Conservation (phyloP, 129 eudicot genomes). For the Chrysanthemum makinoi region DNA sequence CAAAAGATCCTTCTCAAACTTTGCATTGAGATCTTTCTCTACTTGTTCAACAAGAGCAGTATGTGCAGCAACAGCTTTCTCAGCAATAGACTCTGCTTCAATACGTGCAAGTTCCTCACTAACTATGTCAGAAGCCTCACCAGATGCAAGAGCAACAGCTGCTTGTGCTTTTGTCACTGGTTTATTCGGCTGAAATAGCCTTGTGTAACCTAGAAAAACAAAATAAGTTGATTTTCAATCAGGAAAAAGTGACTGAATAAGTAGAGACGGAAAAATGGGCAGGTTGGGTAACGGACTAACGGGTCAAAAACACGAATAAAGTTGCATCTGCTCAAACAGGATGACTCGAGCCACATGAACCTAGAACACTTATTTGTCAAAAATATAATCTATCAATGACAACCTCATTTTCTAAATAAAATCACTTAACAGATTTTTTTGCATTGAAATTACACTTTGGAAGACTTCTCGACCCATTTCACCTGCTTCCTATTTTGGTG, state of each 20-base stretch:
- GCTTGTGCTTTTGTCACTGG: neutral
- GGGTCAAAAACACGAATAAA: too few species aligned
- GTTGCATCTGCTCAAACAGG: too few species aligned
- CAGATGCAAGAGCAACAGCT: neutral
- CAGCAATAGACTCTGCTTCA: neutral
- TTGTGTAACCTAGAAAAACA: neutral
- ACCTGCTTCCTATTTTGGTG: too few species aligned
- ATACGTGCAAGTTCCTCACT: neutral
- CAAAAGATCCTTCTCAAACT: neutral
- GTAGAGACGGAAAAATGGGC: neutral
- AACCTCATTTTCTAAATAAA: neutral
- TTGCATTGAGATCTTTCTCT: neutral
- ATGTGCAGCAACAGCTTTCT: slow-evolving; percentile 1
- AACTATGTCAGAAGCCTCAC: neutral
- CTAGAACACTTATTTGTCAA: too few species aligned
- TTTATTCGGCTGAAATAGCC: neutral
- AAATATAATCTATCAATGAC: neutral
- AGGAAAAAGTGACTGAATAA: neutral
- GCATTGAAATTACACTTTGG: neutral
- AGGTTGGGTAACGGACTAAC: too few species aligned
- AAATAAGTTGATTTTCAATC: neutral
- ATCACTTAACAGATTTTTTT: neutral
- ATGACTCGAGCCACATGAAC: too few species aligned
- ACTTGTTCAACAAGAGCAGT: neutral
- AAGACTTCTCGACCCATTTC: neutral